Evolutionary conservation across 352 stramenopile species (phyloP), one percentile per base, ranked within the genome.

Genomic region (Phytophthora fragariaefolia): DNA sequence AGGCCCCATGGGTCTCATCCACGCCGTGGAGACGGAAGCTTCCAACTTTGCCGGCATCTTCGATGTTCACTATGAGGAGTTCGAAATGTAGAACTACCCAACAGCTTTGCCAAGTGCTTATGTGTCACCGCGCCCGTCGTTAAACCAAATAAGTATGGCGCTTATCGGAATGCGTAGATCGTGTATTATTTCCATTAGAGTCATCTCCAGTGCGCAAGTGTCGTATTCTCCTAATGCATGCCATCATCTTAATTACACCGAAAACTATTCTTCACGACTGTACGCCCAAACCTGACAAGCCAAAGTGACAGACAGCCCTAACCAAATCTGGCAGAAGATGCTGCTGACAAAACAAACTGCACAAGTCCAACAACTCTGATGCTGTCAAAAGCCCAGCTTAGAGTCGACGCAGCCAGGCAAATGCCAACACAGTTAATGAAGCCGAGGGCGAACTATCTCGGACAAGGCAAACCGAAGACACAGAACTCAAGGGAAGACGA

Each of bases 11-110:
- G 77, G 74, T 32, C 71, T 95, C 6, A 93, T 94, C 70, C 83
- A 92, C 49, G 77, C 77, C 12, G 82, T 93, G 17, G 83, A 96
- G 67, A 80, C 73, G 4, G 85, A 94, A 63, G 80, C 84, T 20
- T 77, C 78, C 52, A 89, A 79, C 47, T 96, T 90, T 57, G 86
- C 86, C 17, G 86, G 87, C 57, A 93, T 93, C 71, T 96, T 93
- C 60, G 87, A 96, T 77, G 86, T 96, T 34, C 87, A 96, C 76
- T 94, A 83, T 71, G 87, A 96, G 64, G 81, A 92, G 71, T 96
- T 96, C 80, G 85, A 96, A 63, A 90, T 96, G 85, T 96, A 96
- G 74, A 74, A 63, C 55, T 63, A 66, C 43, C 43, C 27, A 58
- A 57, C 51, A 67, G 26, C 57, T 57, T 73, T 38, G 36, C 57